Evolutionary conservation across 176 grass and related monocot species (phyloP), one percentile per base, ranked within the genome.

Genomic region (Saccharum spontaneum): DNA sequence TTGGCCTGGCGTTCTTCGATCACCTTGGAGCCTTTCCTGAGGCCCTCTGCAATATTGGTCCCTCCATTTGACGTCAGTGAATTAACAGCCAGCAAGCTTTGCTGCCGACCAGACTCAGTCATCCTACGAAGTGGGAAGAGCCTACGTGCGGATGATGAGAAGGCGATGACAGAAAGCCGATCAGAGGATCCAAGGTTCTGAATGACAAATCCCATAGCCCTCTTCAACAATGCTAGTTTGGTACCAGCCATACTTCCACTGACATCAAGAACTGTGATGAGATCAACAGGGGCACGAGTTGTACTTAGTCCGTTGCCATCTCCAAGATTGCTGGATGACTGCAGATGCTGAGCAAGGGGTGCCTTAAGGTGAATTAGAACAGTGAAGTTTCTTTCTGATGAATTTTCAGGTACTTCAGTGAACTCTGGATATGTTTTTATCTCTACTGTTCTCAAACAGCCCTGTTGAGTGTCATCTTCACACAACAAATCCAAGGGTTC

Each of bases 171-270:
- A 4, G 93, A 98, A 40, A 98, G 89, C 9, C 95, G 87, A 26
- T 98, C 95, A 15, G 87, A 86, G 55, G 95, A 86, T 37, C 91
- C 92, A 88, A 98, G 92, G 70, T 93, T 95, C 76, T 98, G 95
- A 81, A 95, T 98, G 44, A 98, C 95, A 91, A 98, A 98, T 3
- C 95, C 95, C 95, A 98, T 95, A 57, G 95, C 95, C 78, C 90
- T 92, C 84, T 97, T 97, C 64, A 97, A 87, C 82, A 97, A 76
- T 63, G 95, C 92, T 52, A 97, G 92, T 38, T 97, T 97, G 54
- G 92, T 97, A 26, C 95, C 95, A 55, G 92, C 85, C 95, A 98
- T 98, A 83, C 95, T 98, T 18, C 95, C 95, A 70, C 95, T 98
- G 31, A 95, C 90, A 91, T 98, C 95, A 85, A 98, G 95, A 78